These are phyloP conservation scores for Podospora comata DNA, from an alignment of 495 filamentous ascomycete species.

Conservation along the genomic window DNA sequence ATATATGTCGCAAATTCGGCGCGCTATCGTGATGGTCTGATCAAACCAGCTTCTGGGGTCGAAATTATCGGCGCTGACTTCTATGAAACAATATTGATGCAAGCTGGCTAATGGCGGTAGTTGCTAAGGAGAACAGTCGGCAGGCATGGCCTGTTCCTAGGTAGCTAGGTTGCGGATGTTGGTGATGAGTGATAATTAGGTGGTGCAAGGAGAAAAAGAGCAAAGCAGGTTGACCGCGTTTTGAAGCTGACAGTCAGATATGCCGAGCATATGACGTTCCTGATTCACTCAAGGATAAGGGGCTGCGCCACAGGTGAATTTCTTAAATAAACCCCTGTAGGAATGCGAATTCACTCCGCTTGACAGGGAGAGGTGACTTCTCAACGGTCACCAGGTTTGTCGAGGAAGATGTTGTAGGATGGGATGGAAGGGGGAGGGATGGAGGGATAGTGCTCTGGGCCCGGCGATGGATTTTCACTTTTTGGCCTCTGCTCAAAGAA, in stretches of 20 bases:
- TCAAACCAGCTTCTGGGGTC: not conserved
- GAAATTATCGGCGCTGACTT: not conserved
- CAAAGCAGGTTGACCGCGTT: not conserved
- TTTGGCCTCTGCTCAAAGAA: conserved; percentile 3
- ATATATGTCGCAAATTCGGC: conserved; percentile 2
- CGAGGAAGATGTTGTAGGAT: not conserved
- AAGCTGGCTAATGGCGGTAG: not conserved
- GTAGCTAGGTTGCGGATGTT: not conserved
- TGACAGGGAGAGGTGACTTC: not conserved
- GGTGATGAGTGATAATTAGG: not conserved
- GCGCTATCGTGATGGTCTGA: conserved; percentile 2
- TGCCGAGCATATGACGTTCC: not conserved
- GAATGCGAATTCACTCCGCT: not conserved
- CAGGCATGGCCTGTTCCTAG: not conserved
- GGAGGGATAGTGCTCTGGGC: not conserved
- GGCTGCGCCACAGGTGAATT: not conserved
- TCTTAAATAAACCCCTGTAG: not conserved
- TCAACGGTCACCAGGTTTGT: not conserved
- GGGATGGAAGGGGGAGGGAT: not conserved
- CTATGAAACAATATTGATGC: not conserved
- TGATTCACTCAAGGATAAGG: not conserved
- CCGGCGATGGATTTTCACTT: not conserved
- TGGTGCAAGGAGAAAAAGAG: not conserved
- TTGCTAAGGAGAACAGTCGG: not conserved
- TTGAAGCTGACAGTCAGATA: not conserved